phyloP scores from a whole-genome alignment of 192 early-diverging fungal species.

The Umbelopsis vinacea region DNA sequence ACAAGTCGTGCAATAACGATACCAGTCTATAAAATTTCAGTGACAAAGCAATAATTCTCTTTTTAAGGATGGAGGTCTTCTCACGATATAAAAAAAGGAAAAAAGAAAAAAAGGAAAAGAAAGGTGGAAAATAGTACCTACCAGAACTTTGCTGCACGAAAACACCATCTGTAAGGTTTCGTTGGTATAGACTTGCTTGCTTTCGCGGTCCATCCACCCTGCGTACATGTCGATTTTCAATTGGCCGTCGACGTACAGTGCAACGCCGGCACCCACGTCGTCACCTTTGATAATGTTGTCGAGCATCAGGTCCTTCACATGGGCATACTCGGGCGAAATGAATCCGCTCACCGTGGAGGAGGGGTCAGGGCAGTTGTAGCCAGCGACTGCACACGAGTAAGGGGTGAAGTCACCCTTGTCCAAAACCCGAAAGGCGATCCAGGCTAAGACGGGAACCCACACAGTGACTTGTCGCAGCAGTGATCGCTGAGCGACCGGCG shows the following conservation, averaged over 20 bases:
- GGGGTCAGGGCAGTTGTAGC: not conserved
- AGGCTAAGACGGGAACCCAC: not conserved
- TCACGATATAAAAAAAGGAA: too few species aligned
- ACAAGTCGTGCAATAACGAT: slow-evolving; percentile 66
- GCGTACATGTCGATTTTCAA: slow-evolving; percentile 65
- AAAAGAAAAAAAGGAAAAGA: too few species aligned
- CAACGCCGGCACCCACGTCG: slow-evolving; percentile 52
- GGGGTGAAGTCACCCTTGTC: slow-evolving; percentile 17
- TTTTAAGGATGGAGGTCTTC: too few species aligned
- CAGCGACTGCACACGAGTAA: not conserved
- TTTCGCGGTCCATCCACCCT: slow-evolving; percentile 56
- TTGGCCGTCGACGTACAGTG: slow-evolving; percentile 52
- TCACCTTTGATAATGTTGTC: slow-evolving; percentile 45
- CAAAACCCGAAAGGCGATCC: not conserved
- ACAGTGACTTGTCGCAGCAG: not conserved
- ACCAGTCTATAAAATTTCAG: slow-evolving; percentile 27
- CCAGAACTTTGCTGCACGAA: slow-evolving; percentile 65
- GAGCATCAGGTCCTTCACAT: slow-evolving; percentile 11
- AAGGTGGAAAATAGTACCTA: slow-evolving; percentile 34
- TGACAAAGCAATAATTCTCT: not conserved
- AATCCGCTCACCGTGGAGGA: not conserved
- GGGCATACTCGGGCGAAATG: slow-evolving; percentile 16
- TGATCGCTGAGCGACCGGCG: not conserved
- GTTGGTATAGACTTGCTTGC: slow-evolving; percentile 47
- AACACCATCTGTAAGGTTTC: slow-evolving; percentile 69